These are phyloP conservation scores for Ceratocystiopsis brevicomis DNA, from an alignment of 2,329 filamentous ascomycete genomes.

Conservation along the genomic window DNA sequence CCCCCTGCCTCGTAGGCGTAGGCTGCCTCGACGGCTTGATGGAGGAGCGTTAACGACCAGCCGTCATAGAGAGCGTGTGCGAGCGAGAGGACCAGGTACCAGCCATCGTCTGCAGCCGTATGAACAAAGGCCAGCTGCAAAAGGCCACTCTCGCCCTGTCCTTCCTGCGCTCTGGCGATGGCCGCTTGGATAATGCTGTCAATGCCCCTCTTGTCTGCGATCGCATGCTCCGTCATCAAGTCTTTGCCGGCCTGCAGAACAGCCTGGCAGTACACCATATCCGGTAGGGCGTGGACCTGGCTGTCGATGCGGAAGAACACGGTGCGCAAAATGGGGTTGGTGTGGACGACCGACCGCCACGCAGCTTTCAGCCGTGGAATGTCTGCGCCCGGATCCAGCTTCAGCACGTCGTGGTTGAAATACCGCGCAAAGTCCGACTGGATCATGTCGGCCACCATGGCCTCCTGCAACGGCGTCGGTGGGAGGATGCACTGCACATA, in stretches of 20 bases:
- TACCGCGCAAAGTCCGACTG: constrained; percentile 57
- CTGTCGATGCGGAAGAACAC: constrained; percentile 49
- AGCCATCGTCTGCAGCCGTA: constrained; percentile 12
- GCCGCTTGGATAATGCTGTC: constrained; percentile 19
- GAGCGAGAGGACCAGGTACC: constrained; percentile 46
- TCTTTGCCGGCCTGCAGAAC: constrained; percentile 13
- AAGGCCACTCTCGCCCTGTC: constrained; percentile 20
- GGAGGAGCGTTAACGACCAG: constrained; percentile 59
- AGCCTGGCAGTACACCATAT: constrained; percentile 30
- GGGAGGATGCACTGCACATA: constrained; percentile 45
- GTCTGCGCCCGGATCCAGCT: constrained; percentile 36
- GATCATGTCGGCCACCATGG: constrained; percentile 68
- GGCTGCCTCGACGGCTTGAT: constrained; percentile 47
- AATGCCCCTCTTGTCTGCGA: constrained; percentile 18
- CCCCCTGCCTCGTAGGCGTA: constrained; percentile 38
- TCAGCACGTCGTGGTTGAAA: constrained; percentile 67
- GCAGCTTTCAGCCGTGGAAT: constrained; percentile 36
- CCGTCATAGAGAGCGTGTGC: constrained; percentile 83
- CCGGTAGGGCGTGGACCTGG: constrained; percentile 28
- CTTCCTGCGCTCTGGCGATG: constrained; percentile 17
- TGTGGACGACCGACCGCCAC: constrained; percentile 38
- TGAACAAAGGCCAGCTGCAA: constrained; percentile 29
- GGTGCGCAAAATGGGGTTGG: constrained; percentile 57
- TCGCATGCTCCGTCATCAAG: constrained; percentile 8
- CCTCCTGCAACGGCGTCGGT: constrained; percentile 68